A percentile compares a stretch with the other conserved stretches of the same genome.
Evolutionary conservation across 2,329 filamentous ascomycete genomes (phyloP).

Genomic region (Stachybotrys chlorohalonatus): DNA sequence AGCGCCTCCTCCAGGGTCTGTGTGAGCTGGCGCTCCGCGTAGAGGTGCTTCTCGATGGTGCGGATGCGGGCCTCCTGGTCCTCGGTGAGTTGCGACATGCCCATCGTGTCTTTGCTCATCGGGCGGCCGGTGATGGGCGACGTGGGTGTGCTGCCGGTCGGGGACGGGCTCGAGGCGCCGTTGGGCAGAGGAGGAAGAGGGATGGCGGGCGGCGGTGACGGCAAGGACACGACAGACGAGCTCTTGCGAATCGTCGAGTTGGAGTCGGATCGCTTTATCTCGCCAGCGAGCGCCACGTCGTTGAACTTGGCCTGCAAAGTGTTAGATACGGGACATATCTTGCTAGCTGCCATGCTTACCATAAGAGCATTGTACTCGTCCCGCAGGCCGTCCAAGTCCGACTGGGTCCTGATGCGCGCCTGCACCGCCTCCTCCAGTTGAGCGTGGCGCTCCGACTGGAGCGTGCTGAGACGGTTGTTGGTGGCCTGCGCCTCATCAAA

Average conservation of each 20-base stretch:
- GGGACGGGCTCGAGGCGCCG: constrained; percentile 40
- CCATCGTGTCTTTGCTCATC: constrained; percentile 64
- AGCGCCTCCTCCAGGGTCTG: constrained; percentile 92
- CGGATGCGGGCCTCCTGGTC: constrained; percentile 93
- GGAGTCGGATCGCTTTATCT: constrained; percentile 50
- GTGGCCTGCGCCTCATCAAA: constrained; percentile 86
- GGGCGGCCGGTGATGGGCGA: constrained; percentile 57
- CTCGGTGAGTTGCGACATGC: constrained; percentile 72
- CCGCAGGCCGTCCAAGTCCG: constrained; percentile 57
- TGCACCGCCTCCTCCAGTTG: constrained; percentile 72
- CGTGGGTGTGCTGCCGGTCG: constrained; percentile 31
- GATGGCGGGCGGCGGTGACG: constrained; percentile 89
- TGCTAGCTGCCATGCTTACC: constrained; percentile 42
- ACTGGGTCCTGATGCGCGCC: constrained; percentile 52
- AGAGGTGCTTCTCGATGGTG: constrained; percentile 93
- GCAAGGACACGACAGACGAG: constrained; percentile 70
- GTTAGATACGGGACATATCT: constrained; percentile 12
- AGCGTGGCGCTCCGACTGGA: constrained; percentile 64
- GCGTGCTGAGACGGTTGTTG: constrained; percentile 76
- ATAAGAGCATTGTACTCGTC: constrained; percentile 70
- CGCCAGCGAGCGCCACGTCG: constrained; percentile 32
- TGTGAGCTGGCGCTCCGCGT: constrained; percentile 92
- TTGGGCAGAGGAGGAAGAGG: constrained; percentile 85
- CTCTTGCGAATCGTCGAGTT: constrained; percentile 75
- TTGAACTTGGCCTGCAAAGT: constrained; percentile 49